phyloP scores from a whole-genome alignment of 108 stramenopile genomes.

The Cyclotella atomus region DNA sequence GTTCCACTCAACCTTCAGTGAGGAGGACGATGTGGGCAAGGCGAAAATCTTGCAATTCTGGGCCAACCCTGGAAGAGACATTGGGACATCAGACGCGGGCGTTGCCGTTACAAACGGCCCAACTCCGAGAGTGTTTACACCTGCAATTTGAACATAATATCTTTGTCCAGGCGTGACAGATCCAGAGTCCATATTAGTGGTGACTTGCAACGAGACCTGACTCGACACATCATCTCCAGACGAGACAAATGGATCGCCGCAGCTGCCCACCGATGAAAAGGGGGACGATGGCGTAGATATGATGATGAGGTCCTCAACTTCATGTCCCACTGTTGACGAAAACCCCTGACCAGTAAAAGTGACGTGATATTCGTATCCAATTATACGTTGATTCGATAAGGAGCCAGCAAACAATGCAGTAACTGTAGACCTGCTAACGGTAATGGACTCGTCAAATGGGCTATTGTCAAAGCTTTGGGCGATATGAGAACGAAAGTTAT shows the following conservation, averaged over 20 bases:
- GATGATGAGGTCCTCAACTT: conserved; percentile 48
- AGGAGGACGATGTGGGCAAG: conserved; percentile 33
- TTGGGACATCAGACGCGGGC: conserved; percentile 40
- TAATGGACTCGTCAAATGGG: conserved; percentile 59
- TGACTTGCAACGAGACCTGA: conserved; percentile 30
- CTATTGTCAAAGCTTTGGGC: conserved; percentile 51
- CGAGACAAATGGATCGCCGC: conserved; percentile 32
- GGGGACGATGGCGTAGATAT: conserved; percentile 40
- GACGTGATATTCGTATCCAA: conserved; percentile 51
- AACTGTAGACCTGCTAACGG: conserved; percentile 42
- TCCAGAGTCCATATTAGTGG: conserved; percentile 52
- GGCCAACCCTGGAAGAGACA: conserved; percentile 50
- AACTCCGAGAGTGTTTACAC: conserved; percentile 57
- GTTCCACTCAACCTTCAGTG: conserved; percentile 57
- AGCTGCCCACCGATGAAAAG: conserved; percentile 29
- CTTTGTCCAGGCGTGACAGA: conserved; percentile 55
- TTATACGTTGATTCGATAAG: conserved; percentile 16
- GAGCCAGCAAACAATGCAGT: conserved; percentile 31
- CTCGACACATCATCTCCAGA: conserved; percentile 43
- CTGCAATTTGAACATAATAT: conserved; percentile 74
- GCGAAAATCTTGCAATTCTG: conserved; percentile 51
- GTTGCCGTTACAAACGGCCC: conserved; percentile 34
- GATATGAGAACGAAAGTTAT: conserved; percentile 49
- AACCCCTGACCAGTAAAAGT: conserved; percentile 62
- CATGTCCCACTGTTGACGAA: conserved; percentile 43